A percentile compares a stretch with the other conserved stretches of the same genome.
Conservation (phyloP, 306 rosid genomes). For the Vigna mungo region DNA sequence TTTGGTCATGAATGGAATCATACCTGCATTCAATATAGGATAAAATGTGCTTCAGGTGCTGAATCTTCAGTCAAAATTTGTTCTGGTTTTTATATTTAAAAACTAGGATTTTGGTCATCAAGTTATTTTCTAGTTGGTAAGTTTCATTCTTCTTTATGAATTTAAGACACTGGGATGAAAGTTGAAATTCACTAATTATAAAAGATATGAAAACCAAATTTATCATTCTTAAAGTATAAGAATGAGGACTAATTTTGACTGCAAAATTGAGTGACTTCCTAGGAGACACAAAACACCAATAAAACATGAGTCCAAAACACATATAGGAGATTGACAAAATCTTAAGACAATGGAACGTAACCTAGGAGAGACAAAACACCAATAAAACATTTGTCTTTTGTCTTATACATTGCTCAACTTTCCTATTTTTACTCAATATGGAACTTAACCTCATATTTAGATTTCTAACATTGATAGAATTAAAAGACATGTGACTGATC, state of each 20-base stretch:
- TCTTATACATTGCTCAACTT: no score
- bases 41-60: not conserved
- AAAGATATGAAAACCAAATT: not conserved
- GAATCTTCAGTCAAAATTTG: not conserved
- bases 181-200: not conserved
- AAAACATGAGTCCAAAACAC: no score
- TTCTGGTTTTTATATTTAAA: not conserved
- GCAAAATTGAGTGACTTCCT: no score
- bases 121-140: not conserved
- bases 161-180: not conserved
- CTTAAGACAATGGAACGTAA: no score
- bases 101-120: not conserved
- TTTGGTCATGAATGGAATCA: not conserved
- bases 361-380: no score
- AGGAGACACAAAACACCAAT: no score
- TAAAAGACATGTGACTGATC: not conserved
- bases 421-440: no score
- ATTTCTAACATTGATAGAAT: not conserved
- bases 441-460: no score
- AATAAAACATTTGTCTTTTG: no score
- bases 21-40: not conserved
- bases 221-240: no score
- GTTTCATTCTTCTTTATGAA: not conserved
- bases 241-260: not conserved
- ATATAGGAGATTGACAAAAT: no score